Conservation (phyloP, 805 yeast species). For the Candida gorgasii region DNA sequence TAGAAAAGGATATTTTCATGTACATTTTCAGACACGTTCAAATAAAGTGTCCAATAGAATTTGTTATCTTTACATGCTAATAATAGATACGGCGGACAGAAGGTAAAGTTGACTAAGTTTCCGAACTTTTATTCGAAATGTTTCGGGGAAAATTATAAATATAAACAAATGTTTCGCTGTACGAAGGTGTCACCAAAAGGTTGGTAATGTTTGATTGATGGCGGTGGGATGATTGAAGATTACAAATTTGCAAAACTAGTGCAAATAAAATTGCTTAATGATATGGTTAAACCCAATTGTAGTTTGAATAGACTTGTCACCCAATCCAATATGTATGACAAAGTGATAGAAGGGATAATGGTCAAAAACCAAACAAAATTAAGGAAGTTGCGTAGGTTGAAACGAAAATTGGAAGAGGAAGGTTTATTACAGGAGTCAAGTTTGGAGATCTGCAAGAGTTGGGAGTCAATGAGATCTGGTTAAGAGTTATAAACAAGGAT, state of each 20-base stretch:
- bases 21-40: not conserved
- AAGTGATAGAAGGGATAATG: not conserved
- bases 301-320: slow-evolving; percentile 5
- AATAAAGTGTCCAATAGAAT: not conserved
- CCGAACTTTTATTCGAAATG: no score
- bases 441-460: no score
- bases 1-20: not conserved
- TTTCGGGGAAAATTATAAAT: not conserved
- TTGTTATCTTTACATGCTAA: no score
- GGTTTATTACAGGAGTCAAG: not conserved
- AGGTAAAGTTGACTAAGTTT: not conserved
- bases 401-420: not conserved
- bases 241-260: slow-evolving; percentile 1
- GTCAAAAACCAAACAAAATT: not conserved
- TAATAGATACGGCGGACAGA: not conserved
- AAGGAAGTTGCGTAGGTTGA: not conserved
- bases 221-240: not conserved
- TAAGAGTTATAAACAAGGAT: not conserved
- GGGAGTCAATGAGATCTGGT: not conserved
- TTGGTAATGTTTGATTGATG: not conserved
- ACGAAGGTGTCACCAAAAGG: not conserved
- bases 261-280: not conserved
- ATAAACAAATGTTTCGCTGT: not conserved
- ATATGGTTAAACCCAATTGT: not conserved
- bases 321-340: slow-evolving; percentile 5